Evolutionary conservation across 2,329 filamentous ascomycete genomes (phyloP).

Genomic region (Whalleya microplaca): DNA sequence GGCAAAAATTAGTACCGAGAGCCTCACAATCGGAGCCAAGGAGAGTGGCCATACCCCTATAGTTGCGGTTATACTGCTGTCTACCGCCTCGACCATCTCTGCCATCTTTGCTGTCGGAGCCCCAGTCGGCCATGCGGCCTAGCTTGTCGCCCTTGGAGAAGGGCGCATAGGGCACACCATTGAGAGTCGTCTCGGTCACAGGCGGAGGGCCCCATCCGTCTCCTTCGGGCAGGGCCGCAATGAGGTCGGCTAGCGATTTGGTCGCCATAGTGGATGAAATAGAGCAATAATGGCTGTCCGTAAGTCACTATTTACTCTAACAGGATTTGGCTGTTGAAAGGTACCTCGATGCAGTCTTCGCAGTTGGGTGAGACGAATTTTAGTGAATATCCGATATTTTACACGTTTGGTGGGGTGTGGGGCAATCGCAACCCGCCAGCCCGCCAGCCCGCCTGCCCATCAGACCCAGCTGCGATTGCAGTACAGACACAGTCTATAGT

Average conservation of each 20-base stretch:
- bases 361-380: slow-evolving; percentile 30
- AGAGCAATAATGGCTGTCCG: neutral
- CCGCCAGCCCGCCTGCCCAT: neutral
- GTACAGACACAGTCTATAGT: neutral
- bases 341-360: neutral
- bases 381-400: slow-evolving; percentile 33
- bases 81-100: slow-evolving; percentile 74
- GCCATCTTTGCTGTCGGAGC: slow-evolving; percentile 82
- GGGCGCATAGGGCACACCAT: slow-evolving; percentile 95
- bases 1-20: slow-evolving; percentile 24
- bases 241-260: slow-evolving; percentile 57
- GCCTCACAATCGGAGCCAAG: neutral
- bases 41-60: slow-evolving; percentile 67
- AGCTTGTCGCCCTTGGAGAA: slow-evolving; percentile 99
- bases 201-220: slow-evolving; percentile 87
- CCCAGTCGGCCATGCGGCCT: slow-evolving; percentile 99
- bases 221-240: slow-evolving; percentile 72
- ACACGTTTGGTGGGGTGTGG: slow-evolving; percentile 37
- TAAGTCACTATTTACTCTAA: neutral
- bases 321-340: slow-evolving; percentile 1
- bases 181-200: slow-evolving; percentile 83
- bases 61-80: slow-evolving; percentile 90
- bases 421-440: slow-evolving; percentile 14
- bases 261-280: slow-evolving; percentile 28
- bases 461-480: neutral